Evolutionary conservation across 2,329 filamentous ascomycete genomes (phyloP).

Genomic region (Aspergillus sp.): DNA sequence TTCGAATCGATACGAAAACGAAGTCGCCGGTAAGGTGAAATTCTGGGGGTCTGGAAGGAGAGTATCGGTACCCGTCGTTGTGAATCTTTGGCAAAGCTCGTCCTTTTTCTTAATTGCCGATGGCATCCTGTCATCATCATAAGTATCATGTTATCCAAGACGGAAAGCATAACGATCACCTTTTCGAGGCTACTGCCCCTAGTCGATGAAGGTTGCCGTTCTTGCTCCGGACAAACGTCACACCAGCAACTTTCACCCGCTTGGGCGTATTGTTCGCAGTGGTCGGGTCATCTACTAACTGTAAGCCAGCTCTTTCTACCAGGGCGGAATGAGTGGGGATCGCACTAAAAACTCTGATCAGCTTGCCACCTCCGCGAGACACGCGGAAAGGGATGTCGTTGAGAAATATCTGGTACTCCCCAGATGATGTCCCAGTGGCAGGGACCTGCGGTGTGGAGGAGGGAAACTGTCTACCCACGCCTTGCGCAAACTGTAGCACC

Average conservation of each 20-base stretch:
- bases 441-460: conserved; percentile 23
- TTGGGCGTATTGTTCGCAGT: conserved; percentile 71
- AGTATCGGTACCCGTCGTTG: conserved; percentile 53
- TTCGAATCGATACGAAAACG: conserved; percentile 10
- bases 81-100: conserved; percentile 69
- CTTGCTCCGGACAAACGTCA: conserved; percentile 82
- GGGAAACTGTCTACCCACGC: conserved; percentile 22
- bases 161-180: conserved; percentile 55
- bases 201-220: conserved; percentile 82
- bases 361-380: conserved; percentile 75
- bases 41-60: conserved; percentile 27
- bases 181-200: conserved; percentile 71
- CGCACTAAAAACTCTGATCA: conserved; percentile 72
- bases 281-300: conserved; percentile 54
- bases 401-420: conserved; percentile 64
- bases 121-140: conserved; percentile 29
- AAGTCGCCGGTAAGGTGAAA: conserved; percentile 15
- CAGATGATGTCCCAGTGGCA: conserved; percentile 31
- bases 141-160: conserved; percentile 16
- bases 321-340: conserved; percentile 13
- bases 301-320: conserved; percentile 46
- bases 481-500: conserved; percentile 42
- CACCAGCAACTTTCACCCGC: conserved; percentile 68
- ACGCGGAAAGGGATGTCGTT: conserved; percentile 74
- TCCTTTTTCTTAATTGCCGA: conserved; percentile 66